Base-by-base conservation (phyloP, 306 rosid genomes). In the Trichosanthes truncata region DNA sequence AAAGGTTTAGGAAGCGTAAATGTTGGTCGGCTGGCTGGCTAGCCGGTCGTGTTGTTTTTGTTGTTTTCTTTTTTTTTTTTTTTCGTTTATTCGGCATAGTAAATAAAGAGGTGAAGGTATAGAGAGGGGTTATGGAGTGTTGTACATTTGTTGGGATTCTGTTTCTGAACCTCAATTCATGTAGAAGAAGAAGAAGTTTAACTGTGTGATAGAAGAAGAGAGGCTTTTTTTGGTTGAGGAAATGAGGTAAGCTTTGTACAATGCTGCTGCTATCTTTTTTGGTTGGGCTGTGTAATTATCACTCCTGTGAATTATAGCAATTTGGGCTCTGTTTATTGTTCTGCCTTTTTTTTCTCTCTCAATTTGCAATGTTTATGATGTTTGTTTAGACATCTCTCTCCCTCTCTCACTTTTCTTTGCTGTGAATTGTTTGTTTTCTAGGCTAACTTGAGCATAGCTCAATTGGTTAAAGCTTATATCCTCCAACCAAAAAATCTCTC, bases 81-180 rank as follows among this genome's bases (percentile, higher is more conserved):
- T 66, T 38, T 4, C 7, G 57, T 72, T 72, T 45, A 23, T 49
- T 51, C 11, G 78, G 48, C 61, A 51, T 33, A 52, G 78, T 74
- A 74, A 74, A 74, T 74, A 74, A 74, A 49, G 31, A n/a, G 60
- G 78, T 46, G 61, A 74, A 49, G 75, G 51, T 68, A 68, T n/a
- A 68, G 75, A 68, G 53, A n/a, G 5, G 75, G 59, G 41, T 2
- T 7, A 48, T 73, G 38, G 7, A 74, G 78, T 46, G 60, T 74
- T 68, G 75, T 68, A 68, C 75, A 68, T 68, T 66, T 66, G 48
- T 66, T 71, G 76, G 76, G 76, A 41, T 71, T 71, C 76, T 69
- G 36, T 41, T 41, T 69, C 53, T 69, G 56, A 45, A 71, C 23
- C 76, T 71, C 76, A 71, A 23, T 29, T 43, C 78, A 15, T 74